Evolutionary conservation across 1,284 basidiomycete species (phyloP).

Genomic region (Moesziomyces sp.): DNA sequence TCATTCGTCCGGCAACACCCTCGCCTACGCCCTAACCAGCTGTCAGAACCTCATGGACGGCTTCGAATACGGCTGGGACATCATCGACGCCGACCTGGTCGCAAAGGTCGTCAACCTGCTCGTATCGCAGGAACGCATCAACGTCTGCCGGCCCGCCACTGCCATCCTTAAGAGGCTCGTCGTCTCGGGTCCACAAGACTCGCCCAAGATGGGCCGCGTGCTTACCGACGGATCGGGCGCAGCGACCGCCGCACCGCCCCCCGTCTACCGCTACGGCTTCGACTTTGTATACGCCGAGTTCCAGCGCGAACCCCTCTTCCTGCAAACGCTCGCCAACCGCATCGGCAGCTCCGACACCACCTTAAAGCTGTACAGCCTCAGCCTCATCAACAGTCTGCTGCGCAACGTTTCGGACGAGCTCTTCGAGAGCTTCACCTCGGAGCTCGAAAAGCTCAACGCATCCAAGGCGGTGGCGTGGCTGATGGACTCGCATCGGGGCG

Average conservation of each 20-base stretch:
- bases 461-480: slow-evolving; percentile 74
- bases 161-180: slow-evolving; percentile 88
- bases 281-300: slow-evolving; percentile 61
- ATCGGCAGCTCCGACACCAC: slow-evolving; percentile 65
- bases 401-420: slow-evolving; percentile 79
- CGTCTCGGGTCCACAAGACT: slow-evolving; percentile 50
- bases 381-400: slow-evolving; percentile 82
- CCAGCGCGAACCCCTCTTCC: slow-evolving; percentile 56
- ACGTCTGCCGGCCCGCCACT: slow-evolving; percentile 96
- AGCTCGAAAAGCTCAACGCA: slow-evolving; percentile 82
- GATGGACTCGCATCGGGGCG: slow-evolving; percentile 85
- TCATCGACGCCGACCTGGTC: slow-evolving; percentile 78
- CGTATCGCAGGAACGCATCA: slow-evolving; percentile 72
- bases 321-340: slow-evolving; percentile 59
- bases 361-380: slow-evolving; percentile 61
- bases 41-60: slow-evolving; percentile 77
- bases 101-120: slow-evolving; percentile 82
- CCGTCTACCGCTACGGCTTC: slow-evolving; percentile 60
- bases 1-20: slow-evolving; percentile 79
- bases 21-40: slow-evolving; percentile 84
- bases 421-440: slow-evolving; percentile 81
- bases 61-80: slow-evolving; percentile 74
- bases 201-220: slow-evolving; percentile 43
- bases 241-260: slow-evolving; percentile 16
- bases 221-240: slow-evolving; percentile 31